These are phyloP conservation scores for Microstegium vimineum DNA, from an alignment of 176 grass and related monocot species.

Conservation along the genomic window DNA sequence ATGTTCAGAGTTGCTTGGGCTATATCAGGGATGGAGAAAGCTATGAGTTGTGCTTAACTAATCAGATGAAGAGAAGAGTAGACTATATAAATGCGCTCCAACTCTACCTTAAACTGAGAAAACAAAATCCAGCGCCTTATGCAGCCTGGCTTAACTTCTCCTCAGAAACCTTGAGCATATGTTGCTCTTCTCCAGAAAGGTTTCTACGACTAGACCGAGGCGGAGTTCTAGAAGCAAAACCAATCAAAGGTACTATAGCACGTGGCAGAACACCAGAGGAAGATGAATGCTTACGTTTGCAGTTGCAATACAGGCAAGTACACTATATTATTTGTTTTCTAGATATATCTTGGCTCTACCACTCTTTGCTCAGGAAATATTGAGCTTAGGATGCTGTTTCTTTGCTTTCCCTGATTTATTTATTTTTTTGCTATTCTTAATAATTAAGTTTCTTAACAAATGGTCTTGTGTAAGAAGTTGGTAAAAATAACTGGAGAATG, in stretches of 20 bases:
- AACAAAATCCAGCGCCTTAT: constrained; percentile 93
- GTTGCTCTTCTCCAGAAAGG: constrained; percentile 91
- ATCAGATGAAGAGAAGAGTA: constrained; percentile 70
- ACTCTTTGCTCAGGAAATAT: neutral
- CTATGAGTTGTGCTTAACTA: constrained; percentile 93
- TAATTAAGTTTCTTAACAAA: constrained; percentile 1
- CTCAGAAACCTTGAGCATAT: constrained; percentile 71
- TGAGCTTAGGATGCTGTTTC: neutral
- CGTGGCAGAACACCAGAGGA: constrained; percentile 80
- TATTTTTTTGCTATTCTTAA: neutral
- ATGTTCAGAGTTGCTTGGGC: constrained; percentile 62
- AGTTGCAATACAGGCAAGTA: constrained; percentile 88
- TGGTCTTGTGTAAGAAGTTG: neutral
- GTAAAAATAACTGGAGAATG: neutral
- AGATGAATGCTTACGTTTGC: constrained; percentile 76
- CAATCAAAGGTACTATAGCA: constrained; percentile 96
- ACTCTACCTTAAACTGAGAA: constrained; percentile 74
- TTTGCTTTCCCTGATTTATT: constrained; percentile 14
- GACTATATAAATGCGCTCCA: constrained; percentile 53
- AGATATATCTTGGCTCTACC: neutral
- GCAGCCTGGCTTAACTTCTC: constrained; percentile 95
- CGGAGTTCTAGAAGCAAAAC: constrained; percentile 82
- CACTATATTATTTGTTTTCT: neutral
- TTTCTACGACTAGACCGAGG: constrained; percentile 70
- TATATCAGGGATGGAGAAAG: constrained; percentile 91